These are phyloP conservation scores for Cryphonectria radicalis DNA, from an alignment of 2,329 filamentous ascomycete genomes.

Conservation along the genomic window DNA sequence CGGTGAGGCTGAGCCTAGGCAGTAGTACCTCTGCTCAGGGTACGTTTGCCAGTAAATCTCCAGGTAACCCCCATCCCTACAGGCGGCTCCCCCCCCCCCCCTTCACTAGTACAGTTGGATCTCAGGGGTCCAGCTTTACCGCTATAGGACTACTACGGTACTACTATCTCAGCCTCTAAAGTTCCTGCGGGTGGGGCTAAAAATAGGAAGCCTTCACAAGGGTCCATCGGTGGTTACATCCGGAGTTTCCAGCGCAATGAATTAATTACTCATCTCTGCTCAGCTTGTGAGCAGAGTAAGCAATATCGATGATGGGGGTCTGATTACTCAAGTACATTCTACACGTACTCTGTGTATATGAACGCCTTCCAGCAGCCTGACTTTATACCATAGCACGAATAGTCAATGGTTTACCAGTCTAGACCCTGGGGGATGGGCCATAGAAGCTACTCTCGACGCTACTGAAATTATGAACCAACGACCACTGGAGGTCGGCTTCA, in stretches of 20 bases:
- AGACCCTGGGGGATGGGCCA: background rate
- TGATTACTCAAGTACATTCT: background rate
- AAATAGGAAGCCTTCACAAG: background rate
- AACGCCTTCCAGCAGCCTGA: background rate
- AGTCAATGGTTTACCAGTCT: background rate
- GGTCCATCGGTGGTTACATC: background rate
- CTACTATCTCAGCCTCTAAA: background rate
- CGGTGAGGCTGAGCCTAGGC: background rate
- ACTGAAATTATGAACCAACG: background rate
- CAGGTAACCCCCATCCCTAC: background rate
- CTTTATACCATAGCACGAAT: background rate
- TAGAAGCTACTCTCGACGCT: background rate
- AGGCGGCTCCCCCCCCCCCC: background rate
- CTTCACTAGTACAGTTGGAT: background rate
- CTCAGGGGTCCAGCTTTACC: constrained; percentile 1
- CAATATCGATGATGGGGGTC: background rate
- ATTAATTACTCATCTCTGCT: background rate
- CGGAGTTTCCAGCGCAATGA: background rate
- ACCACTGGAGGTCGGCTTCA: too few relatives aligned
- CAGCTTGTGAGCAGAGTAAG: background rate
- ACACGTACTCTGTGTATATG: background rate
- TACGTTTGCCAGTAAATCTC: background rate
- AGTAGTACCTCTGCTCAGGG: background rate
- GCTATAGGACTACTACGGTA: background rate
- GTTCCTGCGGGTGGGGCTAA: constrained; percentile 2